Evolutionary conservation across 306 rosid species (phyloP).

Genomic region (Macrotyloma uniflorum): DNA sequence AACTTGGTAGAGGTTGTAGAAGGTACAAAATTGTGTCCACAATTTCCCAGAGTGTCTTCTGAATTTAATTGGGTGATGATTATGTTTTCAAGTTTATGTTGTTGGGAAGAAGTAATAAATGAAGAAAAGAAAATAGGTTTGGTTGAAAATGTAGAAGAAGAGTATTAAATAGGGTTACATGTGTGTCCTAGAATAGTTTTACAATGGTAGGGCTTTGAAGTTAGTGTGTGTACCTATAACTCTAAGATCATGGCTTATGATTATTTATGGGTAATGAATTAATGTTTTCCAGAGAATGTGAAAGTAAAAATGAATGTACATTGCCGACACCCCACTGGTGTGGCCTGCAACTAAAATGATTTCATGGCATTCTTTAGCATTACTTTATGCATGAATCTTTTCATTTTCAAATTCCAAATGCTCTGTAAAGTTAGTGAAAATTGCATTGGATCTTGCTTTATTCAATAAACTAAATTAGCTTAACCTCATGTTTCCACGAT

Average conservation of each 20-base stretch:
- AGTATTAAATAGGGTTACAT: background rate
- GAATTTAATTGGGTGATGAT: slow-evolving; percentile 24
- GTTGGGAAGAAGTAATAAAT: slow-evolving; percentile 10
- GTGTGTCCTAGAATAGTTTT: slow-evolving; percentile 29
- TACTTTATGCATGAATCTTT: slow-evolving; percentile 35
- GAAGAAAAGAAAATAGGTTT: background rate
- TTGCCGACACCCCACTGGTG: slow-evolving; percentile 48
- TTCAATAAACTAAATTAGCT: slow-evolving; percentile 2
- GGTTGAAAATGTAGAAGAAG: background rate
- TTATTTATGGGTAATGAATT: background rate
- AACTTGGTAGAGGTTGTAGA: slow-evolving; percentile 17
- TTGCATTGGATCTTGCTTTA: slow-evolving; percentile 45
- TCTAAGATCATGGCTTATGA: background rate
- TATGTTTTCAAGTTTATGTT: background rate
- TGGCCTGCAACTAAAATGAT: slow-evolving; percentile 32
- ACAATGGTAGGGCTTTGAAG: background rate
- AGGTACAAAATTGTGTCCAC: slow-evolving; percentile 12
- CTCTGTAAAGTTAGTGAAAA: slow-evolving; percentile 32
- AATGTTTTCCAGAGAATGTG: background rate
- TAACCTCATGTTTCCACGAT: background rate
- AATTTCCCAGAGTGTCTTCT: background rate
- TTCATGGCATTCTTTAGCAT: slow-evolving; percentile 9
- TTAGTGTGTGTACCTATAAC: slow-evolving; percentile 5
- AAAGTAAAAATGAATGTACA: background rate
- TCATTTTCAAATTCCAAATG: slow-evolving; percentile 30